Percentiles rank a stretch among this genome's conserved stretches.
Conservation (phyloP, 164 flowering plant species). For the Berberis thunbergii region DNA sequence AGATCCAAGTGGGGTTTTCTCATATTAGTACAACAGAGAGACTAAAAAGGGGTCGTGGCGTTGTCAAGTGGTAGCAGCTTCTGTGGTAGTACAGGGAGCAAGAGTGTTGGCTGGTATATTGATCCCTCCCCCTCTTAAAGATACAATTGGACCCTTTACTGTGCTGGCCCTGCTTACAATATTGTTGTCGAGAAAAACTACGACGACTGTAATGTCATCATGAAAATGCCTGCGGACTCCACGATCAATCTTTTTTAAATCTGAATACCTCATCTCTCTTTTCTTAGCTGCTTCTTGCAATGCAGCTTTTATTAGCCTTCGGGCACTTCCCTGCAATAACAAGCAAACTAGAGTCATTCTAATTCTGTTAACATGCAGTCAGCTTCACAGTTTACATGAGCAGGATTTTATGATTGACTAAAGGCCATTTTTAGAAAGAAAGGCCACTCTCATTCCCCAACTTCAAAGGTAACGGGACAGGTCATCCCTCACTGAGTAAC, state of each 20-base stretch:
- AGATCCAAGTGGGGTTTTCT: slow-evolving; percentile 1
- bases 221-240: slow-evolving; percentile 84
- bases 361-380: background rate
- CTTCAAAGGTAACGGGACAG: too few species aligned
- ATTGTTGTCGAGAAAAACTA: slow-evolving; percentile 55
- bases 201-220: slow-evolving; percentile 59
- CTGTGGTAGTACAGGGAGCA: slow-evolving; percentile 43
- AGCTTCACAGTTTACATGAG: too few species aligned
- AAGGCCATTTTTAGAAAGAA: too few species aligned
- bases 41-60: slow-evolving; percentile 3
- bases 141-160: slow-evolving; percentile 27
- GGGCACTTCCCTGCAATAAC: slow-evolving; percentile 65
- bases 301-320: slow-evolving; percentile 64
- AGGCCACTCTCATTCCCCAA: too few species aligned
- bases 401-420: too few species aligned
- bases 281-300: slow-evolving; percentile 80
- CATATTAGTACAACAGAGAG: slow-evolving; percentile 12
- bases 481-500: too few species aligned
- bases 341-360: background rate
- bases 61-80: slow-evolving; percentile 27
- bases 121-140: slow-evolving; percentile 53
- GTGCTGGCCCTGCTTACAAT: slow-evolving; percentile 40
- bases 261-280: slow-evolving; percentile 74
- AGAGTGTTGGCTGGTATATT: slow-evolving; percentile 36
- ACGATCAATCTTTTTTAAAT: slow-evolving; percentile 67